Evolutionary conservation across 2,329 filamentous ascomycete genomes (phyloP).

Genomic region (Trichophaea hybrida): DNA sequence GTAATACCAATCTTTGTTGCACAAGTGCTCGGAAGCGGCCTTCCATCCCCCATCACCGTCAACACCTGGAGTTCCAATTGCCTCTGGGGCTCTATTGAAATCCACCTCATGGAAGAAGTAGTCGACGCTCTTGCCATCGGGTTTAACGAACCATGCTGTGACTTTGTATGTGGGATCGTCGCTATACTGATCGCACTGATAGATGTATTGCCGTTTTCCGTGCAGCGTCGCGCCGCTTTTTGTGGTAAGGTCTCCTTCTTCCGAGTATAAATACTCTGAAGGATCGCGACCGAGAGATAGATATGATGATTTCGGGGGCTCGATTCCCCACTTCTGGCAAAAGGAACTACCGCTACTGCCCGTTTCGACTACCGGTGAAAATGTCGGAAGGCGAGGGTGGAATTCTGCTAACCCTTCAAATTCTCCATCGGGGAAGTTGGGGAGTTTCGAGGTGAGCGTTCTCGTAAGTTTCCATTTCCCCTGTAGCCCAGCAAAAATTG

Average conservation of each 20-base stretch:
- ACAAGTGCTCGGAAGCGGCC: slow-evolving; percentile 18
- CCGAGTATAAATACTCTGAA: slow-evolving; percentile 22
- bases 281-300: slow-evolving; percentile 12
- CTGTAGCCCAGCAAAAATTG: slow-evolving; percentile 9
- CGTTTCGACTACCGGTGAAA: background rate
- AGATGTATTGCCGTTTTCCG: slow-evolving; percentile 19
- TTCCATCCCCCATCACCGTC: slow-evolving; percentile 15
- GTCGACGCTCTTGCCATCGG: slow-evolving; percentile 12
- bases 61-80: background rate
- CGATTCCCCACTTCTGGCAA: background rate
- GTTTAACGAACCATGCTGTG: slow-evolving; percentile 23
- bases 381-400: slow-evolving; percentile 14
- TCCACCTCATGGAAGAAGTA: slow-evolving; percentile 22
- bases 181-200: slow-evolving; percentile 8
- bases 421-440: slow-evolving; percentile 13
- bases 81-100: slow-evolving; percentile 4
- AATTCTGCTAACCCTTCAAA: slow-evolving; percentile 20
- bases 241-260: slow-evolving; percentile 16
- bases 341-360: background rate
- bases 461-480: slow-evolving; percentile 19
- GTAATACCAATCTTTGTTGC: slow-evolving; percentile 22
- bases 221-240: slow-evolving; percentile 11
- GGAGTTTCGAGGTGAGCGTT: slow-evolving; percentile 10
- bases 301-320: background rate
- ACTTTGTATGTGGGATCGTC: slow-evolving; percentile 6